phyloP scores from a whole-genome alignment of 2,329 filamentous ascomycete species.

The Phoma sp. region DNA sequence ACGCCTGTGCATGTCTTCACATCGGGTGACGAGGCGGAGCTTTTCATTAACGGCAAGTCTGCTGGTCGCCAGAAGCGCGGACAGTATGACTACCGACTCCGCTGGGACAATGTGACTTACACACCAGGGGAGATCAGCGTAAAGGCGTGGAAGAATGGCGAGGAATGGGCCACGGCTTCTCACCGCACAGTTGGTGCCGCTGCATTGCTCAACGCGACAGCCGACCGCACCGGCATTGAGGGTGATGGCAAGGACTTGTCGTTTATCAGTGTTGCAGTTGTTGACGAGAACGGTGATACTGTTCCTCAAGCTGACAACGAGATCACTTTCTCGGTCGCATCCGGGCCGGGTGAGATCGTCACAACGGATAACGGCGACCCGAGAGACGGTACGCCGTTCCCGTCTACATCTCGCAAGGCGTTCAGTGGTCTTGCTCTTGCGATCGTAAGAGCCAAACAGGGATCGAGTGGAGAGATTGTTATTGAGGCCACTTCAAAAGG shows the following conservation, averaged over 20 bases:
- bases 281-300: conserved; percentile 52
- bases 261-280: conserved; percentile 55
- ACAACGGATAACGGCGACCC: conserved; percentile 60
- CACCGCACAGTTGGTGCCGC: conserved; percentile 53
- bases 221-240: conserved; percentile 50
- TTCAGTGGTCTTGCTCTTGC: conserved; percentile 36
- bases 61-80: conserved; percentile 50
- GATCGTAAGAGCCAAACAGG: conserved; percentile 24
- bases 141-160: conserved; percentile 56
- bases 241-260: conserved; percentile 55
- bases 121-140: conserved; percentile 57
- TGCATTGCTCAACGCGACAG: conserved; percentile 46
- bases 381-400: conserved; percentile 31
- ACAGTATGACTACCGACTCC: conserved; percentile 56
- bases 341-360: conserved; percentile 54
- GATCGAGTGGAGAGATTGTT: conserved; percentile 17
- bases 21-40: conserved; percentile 59
- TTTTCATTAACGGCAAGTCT: conserved; percentile 60
- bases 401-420: conserved; percentile 28
- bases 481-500: conserved; percentile 18
- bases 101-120: conserved; percentile 61
- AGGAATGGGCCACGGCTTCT: conserved; percentile 54
- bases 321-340: conserved; percentile 53
- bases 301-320: conserved; percentile 53
- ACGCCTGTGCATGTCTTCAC: conserved; percentile 64